A percentile compares a stretch with the other conserved stretches of the same genome.
Evolutionary conservation across 306 rosid species (phyloP).

Genomic region (Parietaria judaica): DNA sequence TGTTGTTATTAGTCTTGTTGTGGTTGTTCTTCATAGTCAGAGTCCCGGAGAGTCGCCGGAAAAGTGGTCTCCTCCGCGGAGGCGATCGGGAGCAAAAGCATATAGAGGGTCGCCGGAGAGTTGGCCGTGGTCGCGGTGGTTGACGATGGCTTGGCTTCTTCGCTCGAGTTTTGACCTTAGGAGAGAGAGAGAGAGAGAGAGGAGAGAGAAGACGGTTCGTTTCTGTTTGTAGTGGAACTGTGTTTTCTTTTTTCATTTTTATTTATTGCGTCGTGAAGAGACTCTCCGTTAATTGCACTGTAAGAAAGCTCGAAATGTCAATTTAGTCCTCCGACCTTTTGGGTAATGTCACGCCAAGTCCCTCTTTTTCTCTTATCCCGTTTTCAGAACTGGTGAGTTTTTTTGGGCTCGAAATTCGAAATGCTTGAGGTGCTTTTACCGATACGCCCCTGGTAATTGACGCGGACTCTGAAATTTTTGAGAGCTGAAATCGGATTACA

Average conservation of each 20-base stretch:
- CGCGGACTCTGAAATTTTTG: too few relatives aligned
- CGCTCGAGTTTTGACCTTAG: constrained; percentile 44
- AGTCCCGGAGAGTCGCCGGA: constrained; percentile 57
- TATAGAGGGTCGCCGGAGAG: constrained; percentile 24
- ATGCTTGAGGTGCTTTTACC: neutral
- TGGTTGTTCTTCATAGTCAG: constrained; percentile 81
- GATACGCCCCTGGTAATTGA: neutral
- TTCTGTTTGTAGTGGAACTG: constrained; percentile 1
- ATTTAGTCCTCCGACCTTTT: neutral
- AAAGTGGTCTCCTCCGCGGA: constrained; percentile 36
- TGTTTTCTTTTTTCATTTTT: neutral
- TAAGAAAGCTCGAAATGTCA: constrained; percentile 19
- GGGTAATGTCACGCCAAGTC: neutral
- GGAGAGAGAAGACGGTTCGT: constrained; percentile 36
- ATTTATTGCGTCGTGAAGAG: neutral
- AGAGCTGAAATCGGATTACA: too few relatives aligned
- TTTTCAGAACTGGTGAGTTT: too few relatives aligned
- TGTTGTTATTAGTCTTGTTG: constrained; percentile 40
- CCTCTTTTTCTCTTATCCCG: too few relatives aligned
- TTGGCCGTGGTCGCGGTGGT: constrained; percentile 27
- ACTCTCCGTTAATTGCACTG: constrained; percentile 32
- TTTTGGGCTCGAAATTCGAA: neutral
- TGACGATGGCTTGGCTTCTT: constrained; percentile 8
- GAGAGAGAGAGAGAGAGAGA: neutral
- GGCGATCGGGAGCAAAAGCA: constrained; percentile 53